A percentile compares a stretch with the other conserved stretches of the same genome.
Conservation (phyloP, 2,329 filamentous ascomycete genomes). For the Trichoderma endophyticum region DNA sequence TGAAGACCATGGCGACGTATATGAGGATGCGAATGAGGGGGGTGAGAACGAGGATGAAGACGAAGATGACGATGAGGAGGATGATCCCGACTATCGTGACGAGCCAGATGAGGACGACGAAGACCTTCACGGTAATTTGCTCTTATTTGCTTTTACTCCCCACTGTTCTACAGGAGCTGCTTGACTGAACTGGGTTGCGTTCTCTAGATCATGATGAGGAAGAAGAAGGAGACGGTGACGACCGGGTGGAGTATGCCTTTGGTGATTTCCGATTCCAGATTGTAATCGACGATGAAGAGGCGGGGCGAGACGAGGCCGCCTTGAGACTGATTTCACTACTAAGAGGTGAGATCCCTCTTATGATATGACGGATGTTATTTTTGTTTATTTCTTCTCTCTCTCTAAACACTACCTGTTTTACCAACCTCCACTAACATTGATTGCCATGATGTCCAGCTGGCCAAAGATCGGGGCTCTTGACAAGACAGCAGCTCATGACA, state of each 20-base stretch:
- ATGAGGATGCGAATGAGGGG: constrained; percentile 13
- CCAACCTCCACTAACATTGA: background rate
- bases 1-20: constrained; percentile 11
- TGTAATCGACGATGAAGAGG: constrained; percentile 22
- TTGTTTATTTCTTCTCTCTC: background rate
- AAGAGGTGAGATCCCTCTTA: constrained; percentile 26
- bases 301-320: constrained; percentile 23
- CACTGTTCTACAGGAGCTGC: background rate
- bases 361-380: background rate
- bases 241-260: background rate
- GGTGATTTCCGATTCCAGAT: constrained; percentile 22
- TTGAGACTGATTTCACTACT: constrained; percentile 36
- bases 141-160: background rate
- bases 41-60: background rate
- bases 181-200: background rate
- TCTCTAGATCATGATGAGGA: constrained; percentile 21
- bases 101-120: constrained; percentile 25
- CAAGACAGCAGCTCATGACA: constrained; percentile 38
- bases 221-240: constrained; percentile 18
- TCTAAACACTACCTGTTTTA: background rate
- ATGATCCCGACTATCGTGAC: constrained; percentile 25
- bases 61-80: constrained; percentile 18
- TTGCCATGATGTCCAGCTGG: background rate
- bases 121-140: constrained; percentile 22
- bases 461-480: constrained; percentile 30